Conservation (phyloP, 1,139 yeast genomes). For the Tardiomyces blankii region DNA sequence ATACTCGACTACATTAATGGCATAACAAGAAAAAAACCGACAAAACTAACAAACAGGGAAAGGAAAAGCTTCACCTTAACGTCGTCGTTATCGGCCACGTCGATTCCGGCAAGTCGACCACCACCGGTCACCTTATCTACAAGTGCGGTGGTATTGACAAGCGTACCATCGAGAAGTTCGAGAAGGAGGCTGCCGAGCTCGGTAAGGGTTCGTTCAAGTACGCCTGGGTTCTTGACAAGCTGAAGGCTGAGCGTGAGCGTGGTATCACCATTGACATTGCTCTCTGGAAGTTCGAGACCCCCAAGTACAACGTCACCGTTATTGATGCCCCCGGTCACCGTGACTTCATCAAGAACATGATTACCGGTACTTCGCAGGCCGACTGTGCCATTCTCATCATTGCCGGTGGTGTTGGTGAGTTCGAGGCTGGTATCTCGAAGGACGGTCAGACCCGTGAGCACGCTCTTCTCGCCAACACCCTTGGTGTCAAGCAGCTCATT, state of each 20-base stretch:
- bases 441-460: slow-evolving; percentile 94
- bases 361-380: slow-evolving; percentile 92
- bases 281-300: slow-evolving; percentile 94
- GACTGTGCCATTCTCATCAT: slow-evolving; percentile 86
- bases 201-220: slow-evolving; percentile 98
- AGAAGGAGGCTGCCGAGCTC: slow-evolving; percentile 97
- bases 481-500: slow-evolving; percentile 81
- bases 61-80: slow-evolving; percentile 96
- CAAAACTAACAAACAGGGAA: slow-evolving; percentile 47
- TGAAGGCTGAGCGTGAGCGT: slow-evolving; percentile 95
- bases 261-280: slow-evolving; percentile 95
- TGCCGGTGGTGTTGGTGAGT: slow-evolving; percentile 91
- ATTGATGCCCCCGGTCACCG: slow-evolving; percentile 96
- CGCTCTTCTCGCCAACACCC: slow-evolving; percentile 82
- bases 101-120: slow-evolving; percentile 98
- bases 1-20: no score
- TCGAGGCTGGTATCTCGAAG: slow-evolving; percentile 91
- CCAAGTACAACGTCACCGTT: slow-evolving; percentile 86
- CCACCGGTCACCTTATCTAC: slow-evolving; percentile 98
- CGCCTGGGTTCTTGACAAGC: slow-evolving; percentile 96
- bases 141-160: slow-evolving; percentile 90
- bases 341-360: slow-evolving; percentile 94
- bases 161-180: slow-evolving; percentile 98
- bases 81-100: slow-evolving; percentile 99
- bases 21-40: no score